Evolutionary conservation across 2,329 filamentous ascomycete genomes (phyloP).

Genomic region (Hortaea werneckii): DNA sequence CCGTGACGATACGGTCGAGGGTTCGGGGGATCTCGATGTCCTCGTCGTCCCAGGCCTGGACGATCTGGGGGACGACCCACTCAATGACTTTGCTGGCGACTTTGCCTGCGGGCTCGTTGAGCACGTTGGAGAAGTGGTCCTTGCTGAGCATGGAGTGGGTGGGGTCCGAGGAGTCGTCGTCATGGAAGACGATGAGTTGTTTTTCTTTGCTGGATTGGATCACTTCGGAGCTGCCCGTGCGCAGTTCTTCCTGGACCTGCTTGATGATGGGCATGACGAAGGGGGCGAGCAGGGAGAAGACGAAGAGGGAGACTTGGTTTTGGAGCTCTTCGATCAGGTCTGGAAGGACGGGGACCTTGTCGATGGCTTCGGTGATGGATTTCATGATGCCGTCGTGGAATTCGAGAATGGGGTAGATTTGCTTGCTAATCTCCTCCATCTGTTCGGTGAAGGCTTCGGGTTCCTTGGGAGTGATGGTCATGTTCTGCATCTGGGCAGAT

Average conservation of each 20-base stretch:
- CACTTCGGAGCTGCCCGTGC: constrained; percentile 75
- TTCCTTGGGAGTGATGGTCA: constrained; percentile 63
- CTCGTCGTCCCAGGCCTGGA: constrained; percentile 78
- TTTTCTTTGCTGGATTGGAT: constrained; percentile 75
- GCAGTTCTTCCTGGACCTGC: constrained; percentile 79
- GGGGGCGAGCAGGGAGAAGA: constrained; percentile 83
- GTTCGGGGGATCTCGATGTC: constrained; percentile 56
- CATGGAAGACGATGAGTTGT: constrained; percentile 77
- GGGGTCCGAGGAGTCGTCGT: constrained; percentile 66
- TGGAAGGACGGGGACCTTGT: constrained; percentile 75
- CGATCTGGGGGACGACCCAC: constrained; percentile 78
- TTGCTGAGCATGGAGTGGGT: constrained; percentile 95
- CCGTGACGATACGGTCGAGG: constrained; percentile 65
- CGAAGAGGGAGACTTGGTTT: constrained; percentile 78
- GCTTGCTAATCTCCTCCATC: constrained; percentile 59
- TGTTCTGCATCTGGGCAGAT: constrained; percentile 64
- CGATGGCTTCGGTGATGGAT: constrained; percentile 63
- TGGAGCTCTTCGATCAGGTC: constrained; percentile 78
- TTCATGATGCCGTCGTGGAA: constrained; percentile 87
- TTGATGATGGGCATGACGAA: constrained; percentile 76
- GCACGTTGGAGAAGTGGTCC: constrained; percentile 81
- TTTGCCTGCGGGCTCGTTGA: constrained; percentile 81
- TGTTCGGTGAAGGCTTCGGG: constrained; percentile 79
- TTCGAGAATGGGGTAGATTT: constrained; percentile 82
- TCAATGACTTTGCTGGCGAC: constrained; percentile 67